These are phyloP conservation scores for Suillus americanus DNA, from an alignment of 768 basidiomycete genomes.

Conservation along the genomic window DNA sequence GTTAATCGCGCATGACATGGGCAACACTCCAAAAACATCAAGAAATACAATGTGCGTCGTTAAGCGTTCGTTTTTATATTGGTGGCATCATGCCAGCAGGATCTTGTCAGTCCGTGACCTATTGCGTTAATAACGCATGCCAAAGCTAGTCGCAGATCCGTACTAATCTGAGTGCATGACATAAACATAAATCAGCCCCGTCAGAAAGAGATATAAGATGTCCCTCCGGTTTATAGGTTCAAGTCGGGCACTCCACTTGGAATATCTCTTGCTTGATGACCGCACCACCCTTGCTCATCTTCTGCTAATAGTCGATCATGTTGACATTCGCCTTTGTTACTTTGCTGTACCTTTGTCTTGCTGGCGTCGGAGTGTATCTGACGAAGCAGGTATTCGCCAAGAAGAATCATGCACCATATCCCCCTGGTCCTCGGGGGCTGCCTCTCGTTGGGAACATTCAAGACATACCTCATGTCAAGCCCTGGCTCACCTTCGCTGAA, in stretches of 20 bases:
- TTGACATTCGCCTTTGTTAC: too few relatives aligned
- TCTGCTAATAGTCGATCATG: background rate
- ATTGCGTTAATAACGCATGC: too few relatives aligned
- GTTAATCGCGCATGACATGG: too few relatives aligned
- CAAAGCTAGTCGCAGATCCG: too few relatives aligned
- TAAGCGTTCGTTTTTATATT: too few relatives aligned
- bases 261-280: background rate
- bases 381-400: conserved; percentile 3
- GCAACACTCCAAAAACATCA: too few relatives aligned
- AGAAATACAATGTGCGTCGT: too few relatives aligned
- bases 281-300: background rate
- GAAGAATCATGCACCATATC: conserved; percentile 7
- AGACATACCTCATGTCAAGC: conserved; percentile 49
- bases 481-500: conserved; percentile 52
- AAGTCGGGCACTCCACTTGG: background rate
- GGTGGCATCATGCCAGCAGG: too few relatives aligned
- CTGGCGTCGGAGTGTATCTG: conserved; percentile 19
- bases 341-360: conserved; percentile 7
- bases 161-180: too few relatives aligned
- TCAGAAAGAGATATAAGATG: background rate
- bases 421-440: conserved; percentile 23
- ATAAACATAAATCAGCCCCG: too few relatives aligned
- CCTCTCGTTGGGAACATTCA: conserved; percentile 54
- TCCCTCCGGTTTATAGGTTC: background rate
- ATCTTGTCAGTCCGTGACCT: too few relatives aligned